Conservation (phyloP, 2,329 filamentous ascomycete genomes). For the Eutypella sp. region DNA sequence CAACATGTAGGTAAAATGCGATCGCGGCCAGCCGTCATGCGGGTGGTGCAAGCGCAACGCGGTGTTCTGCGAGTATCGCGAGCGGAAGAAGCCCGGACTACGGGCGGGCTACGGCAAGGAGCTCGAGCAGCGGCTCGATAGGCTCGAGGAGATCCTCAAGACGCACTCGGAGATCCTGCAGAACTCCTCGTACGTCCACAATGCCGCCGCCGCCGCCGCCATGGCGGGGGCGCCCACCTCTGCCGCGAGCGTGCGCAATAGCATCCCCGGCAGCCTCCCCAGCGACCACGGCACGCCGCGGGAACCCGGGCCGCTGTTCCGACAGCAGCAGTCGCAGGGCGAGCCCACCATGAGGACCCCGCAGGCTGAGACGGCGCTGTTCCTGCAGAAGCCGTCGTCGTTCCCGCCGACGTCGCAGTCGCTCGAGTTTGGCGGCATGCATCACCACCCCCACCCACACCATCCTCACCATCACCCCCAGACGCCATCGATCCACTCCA, state of each 20-base stretch:
- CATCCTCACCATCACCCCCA: no score
- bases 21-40: slow-evolving; percentile 68
- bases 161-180: slow-evolving; percentile 64
- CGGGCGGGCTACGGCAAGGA: slow-evolving; percentile 67
- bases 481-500: slow-evolving; percentile 35
- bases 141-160: slow-evolving; percentile 61
- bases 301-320: slow-evolving; percentile 42
- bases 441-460: no score
- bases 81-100: slow-evolving; percentile 62
- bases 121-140: slow-evolving; percentile 66
- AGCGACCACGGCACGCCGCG: slow-evolving; percentile 54
- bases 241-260: slow-evolving; percentile 41
- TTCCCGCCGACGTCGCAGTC: slow-evolving; percentile 42
- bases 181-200: slow-evolving; percentile 42
- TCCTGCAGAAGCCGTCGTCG: slow-evolving; percentile 54
- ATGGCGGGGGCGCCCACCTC: slow-evolving; percentile 33
- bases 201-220: slow-evolving; percentile 28
- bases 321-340: no score
- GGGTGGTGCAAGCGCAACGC: slow-evolving; percentile 64
- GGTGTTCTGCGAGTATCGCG: slow-evolving; percentile 61
- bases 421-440: slow-evolving; percentile 47
- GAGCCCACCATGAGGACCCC: slow-evolving; percentile 48
- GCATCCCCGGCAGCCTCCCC: slow-evolving; percentile 44
- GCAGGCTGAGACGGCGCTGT: slow-evolving; percentile 55
- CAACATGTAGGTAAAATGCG: slow-evolving; percentile 67